A percentile compares a stretch with the other conserved stretches of the same genome.
phyloP scores from a whole-genome alignment of 805 yeast species.

The Suhomyces kilbournensis region DNA sequence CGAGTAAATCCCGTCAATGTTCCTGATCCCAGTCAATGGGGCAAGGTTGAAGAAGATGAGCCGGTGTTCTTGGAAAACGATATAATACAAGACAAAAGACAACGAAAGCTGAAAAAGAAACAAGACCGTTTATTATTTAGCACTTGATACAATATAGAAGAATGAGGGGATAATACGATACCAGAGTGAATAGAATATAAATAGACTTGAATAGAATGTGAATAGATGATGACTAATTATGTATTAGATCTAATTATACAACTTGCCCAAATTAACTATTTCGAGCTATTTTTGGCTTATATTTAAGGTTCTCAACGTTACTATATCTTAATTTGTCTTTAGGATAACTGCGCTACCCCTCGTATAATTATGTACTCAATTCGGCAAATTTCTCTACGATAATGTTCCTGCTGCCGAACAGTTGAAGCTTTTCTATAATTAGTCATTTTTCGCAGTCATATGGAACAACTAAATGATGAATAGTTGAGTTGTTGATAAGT shows the following conservation, averaged over 20 bases:
- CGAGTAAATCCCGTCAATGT: conserved; percentile 51
- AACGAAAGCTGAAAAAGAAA: conserved; percentile 11
- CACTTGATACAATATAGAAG: neutral
- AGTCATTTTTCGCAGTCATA: neutral
- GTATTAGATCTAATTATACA: neutral
- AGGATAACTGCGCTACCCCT: neutral
- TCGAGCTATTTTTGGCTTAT: neutral
- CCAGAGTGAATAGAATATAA: neutral
- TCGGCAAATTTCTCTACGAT: neutral
- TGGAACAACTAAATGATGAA: too few relatives aligned
- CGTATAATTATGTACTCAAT: neutral
- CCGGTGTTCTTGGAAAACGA: conserved; percentile 1
- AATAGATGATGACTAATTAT: neutral
- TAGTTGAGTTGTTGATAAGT: too few relatives aligned
- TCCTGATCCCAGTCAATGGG: conserved; percentile 27
- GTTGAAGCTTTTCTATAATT: neutral
- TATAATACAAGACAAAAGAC: conserved; percentile 9
- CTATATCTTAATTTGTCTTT: neutral
- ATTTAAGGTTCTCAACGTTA: neutral
- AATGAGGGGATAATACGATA: neutral
- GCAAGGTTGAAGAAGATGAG: conserved; percentile 8
- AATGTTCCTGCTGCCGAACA: neutral
- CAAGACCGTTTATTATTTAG: conserved; percentile 8
- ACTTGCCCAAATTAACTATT: neutral
- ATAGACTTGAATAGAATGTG: neutral